A percentile compares a stretch with the other conserved stretches of the same genome.
These are phyloP conservation scores for Neurospora sp. DNA, from an alignment of 495 filamentous ascomycete species.

Conservation along the genomic window DNA sequence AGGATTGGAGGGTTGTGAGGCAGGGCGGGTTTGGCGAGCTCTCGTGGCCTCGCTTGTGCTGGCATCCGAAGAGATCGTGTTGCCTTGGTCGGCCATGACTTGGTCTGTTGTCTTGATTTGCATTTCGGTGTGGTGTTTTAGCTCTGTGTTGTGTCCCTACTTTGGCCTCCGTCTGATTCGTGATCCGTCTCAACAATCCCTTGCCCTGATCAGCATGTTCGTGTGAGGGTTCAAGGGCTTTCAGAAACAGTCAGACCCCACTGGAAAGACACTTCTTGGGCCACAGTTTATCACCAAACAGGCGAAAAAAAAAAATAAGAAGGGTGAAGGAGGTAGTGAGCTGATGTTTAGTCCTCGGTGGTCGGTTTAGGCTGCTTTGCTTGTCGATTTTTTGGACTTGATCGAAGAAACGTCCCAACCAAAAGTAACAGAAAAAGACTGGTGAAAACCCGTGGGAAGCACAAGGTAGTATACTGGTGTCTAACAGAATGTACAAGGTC, in stretches of 20 bases:
- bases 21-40: conserved; percentile 13
- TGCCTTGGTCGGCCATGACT: not conserved
- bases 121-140: not conserved
- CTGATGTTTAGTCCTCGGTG: not conserved
- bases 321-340: not conserved
- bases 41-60: conserved; percentile 2
- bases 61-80: not conserved
- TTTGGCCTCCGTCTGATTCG: not conserved
- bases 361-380: not conserved
- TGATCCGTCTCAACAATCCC: not conserved
- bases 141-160: not conserved
- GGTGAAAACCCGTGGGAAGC: not conserved
- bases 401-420: not conserved
- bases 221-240: not conserved
- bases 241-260: not conserved
- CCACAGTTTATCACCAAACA: not conserved
- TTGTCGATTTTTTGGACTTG: not conserved
- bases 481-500: conserved; percentile 1
- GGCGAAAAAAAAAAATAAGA: not conserved
- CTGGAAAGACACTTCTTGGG: not conserved
- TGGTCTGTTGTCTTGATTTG: not conserved
- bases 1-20: conserved; percentile 14
- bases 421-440: not conserved
- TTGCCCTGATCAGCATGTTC: not conserved
- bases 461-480: not conserved